phyloP scores from a whole-genome alignment of 805 yeast species.

The Hanseniaspora nectarophila region DNA sequence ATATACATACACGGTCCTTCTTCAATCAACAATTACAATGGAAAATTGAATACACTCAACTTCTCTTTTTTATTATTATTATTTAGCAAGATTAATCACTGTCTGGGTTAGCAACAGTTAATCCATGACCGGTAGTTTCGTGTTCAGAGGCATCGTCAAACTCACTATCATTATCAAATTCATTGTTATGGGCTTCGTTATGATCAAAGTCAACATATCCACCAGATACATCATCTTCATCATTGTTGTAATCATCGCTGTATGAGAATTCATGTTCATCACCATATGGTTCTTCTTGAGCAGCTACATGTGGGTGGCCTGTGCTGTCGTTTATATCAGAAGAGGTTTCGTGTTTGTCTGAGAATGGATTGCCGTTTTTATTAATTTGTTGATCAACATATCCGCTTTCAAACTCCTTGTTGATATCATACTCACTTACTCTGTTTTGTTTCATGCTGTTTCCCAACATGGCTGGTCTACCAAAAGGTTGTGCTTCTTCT shows the following conservation, averaged over 20 bases:
- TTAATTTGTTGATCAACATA: slow-evolving; percentile 8
- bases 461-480: slow-evolving; percentile 1
- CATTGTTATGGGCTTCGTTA: not conserved
- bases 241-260: slow-evolving; percentile 2
- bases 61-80: not conserved
- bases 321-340: slow-evolving; percentile 1
- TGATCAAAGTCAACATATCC: slow-evolving; percentile 7
- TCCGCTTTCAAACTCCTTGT: slow-evolving; percentile 13
- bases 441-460: slow-evolving; percentile 1
- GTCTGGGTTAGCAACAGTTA: slow-evolving; percentile 13
- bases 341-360: slow-evolving; percentile 12
- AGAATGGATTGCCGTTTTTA: slow-evolving; percentile 4
- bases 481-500: not conserved
- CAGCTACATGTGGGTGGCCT: not conserved
- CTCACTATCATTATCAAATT: not conserved
- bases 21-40: no score
- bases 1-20: no score
- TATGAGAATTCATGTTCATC: slow-evolving; percentile 3
- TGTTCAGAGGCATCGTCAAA: not conserved
- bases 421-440: slow-evolving; percentile 12
- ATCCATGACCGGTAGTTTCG: slow-evolving; percentile 7
- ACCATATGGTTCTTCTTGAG: not conserved
- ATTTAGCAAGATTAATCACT: slow-evolving; percentile 3
- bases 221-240: slow-evolving; percentile 10
- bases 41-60: no score